Evolutionary conservation across 2,329 filamentous ascomycete species (phyloP), one percentile per base, ranked within the genome.

Genomic region (Beauveria bassiana): DNA sequence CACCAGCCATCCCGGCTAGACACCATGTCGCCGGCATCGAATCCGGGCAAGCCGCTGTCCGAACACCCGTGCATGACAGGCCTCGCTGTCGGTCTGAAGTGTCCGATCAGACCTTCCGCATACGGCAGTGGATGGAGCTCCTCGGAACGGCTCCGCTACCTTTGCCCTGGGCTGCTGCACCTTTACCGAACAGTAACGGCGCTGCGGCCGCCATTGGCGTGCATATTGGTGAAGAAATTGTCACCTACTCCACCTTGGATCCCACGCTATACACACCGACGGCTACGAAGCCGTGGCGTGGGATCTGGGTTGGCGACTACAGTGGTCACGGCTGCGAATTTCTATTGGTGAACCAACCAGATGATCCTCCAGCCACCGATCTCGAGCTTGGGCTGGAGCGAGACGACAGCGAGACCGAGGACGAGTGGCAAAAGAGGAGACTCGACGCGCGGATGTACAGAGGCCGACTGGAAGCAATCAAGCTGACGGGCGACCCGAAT

Each of bases 241-340:
- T 85, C 67, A 91, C 89, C 0, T 88, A 83, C 64, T 78, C 84
- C 8, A 96, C 92, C 0, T 77, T 98, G 1, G 86, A 91, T 49
- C 83, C 86, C 3, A 77, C 76, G 3, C 74, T 88, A n/a, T 97
- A 96, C 71, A 95, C 86, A 0, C 91, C 93, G 0, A 96, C 92
- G 0, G 72, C 77, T 10, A 80, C 86, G 60, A 93, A 92, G 70
- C 93, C 92, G 0, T 97, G 87, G 78, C 86, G 91, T 65, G 93
- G 93, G 0, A 91, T 99, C 34, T 98, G 91, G 89, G 88, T 92
- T 18, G 93, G 93, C 0, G 93, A 97, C 71, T 97, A 96, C 69
- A 88, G 86, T 28, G 86, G 85, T 0, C 93, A 98, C 68, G 92
- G 93, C 1, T 93, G 89, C 71, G 93, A 98, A 72, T 96, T 97